A percentile compares a stretch with the other conserved stretches of the same genome.
phyloP scores from a whole-genome alignment of 768 basidiomycete species.

The Melanogaster broomeanus region DNA sequence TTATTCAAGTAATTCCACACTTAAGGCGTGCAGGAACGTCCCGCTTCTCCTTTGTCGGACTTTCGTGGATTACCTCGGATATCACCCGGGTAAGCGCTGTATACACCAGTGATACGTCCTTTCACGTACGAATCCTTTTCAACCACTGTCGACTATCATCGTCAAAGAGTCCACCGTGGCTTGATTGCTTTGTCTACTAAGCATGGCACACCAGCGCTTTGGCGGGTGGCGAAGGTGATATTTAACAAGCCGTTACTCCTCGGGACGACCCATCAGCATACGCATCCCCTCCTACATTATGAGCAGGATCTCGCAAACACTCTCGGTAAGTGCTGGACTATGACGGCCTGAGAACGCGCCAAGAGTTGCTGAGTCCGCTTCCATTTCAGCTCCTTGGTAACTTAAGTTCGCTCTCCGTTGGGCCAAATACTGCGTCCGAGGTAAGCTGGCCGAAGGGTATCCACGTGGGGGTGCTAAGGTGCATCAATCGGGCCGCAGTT shows the following conservation, averaged over 20 bases:
- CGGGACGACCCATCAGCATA: background rate
- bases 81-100: background rate
- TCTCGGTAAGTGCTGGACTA: conserved; percentile 30
- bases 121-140: conserved; percentile 9
- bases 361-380: background rate
- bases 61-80: background rate
- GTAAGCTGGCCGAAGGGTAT: conserved; percentile 14
- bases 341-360: background rate
- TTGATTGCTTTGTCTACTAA: conserved; percentile 21
- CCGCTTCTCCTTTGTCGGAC: conserved; percentile 6
- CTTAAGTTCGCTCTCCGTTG: conserved; percentile 17
- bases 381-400: conserved; percentile 26
- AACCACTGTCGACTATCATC: conserved; percentile 5
- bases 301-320: conserved; percentile 34
- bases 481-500: conserved; percentile 4
- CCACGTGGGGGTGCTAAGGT: background rate
- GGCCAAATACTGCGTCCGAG: conserved; percentile 10
- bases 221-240: conserved; percentile 26
- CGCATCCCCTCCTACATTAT: conserved; percentile 10
- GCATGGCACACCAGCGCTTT: conserved; percentile 18
- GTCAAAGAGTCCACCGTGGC: conserved; percentile 7
- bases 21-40: background rate
- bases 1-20: background rate
- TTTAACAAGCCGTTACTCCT: conserved; percentile 16
- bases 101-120: too few relatives aligned